Conservation (phyloP, 2,329 filamentous ascomycete species). For the Penicillium sp. region DNA sequence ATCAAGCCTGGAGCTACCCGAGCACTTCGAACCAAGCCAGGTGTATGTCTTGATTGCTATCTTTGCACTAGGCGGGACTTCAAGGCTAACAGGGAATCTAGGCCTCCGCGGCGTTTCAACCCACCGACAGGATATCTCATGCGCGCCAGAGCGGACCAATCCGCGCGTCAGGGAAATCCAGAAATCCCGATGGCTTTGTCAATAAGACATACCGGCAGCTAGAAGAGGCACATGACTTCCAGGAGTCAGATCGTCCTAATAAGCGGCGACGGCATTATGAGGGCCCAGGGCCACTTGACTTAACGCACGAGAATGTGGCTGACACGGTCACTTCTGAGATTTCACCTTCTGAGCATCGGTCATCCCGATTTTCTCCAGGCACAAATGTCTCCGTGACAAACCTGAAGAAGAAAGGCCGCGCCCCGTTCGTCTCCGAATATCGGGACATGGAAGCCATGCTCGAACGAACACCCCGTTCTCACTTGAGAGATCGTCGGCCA, state of each 20-base stretch:
- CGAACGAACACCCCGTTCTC: neutral
- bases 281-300: constrained; percentile 13
- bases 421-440: constrained; percentile 23
- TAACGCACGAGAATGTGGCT: constrained; percentile 24
- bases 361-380: neutral
- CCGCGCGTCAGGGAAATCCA: constrained; percentile 31
- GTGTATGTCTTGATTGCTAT: constrained; percentile 20
- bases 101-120: constrained; percentile 28
- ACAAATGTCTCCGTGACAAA: constrained; percentile 1
- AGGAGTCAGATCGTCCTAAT: constrained; percentile 27
- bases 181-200: neutral
- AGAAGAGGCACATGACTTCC: constrained; percentile 21
- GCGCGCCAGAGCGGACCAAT: constrained; percentile 40
- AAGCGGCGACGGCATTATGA: constrained; percentile 37
- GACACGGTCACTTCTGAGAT: neutral
- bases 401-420: constrained; percentile 1
- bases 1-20: constrained; percentile 36
- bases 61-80: neutral
- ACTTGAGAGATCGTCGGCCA: constrained; percentile 1
- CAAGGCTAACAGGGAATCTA: constrained; percentile 8
- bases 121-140: constrained; percentile 32
- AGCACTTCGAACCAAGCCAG: constrained; percentile 9
- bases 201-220: constrained; percentile 11
- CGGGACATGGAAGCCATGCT: constrained; percentile 27
- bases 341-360: constrained; percentile 1